phyloP scores from a whole-genome alignment of 768 basidiomycete species.

The Boletus rubropictus region DNA sequence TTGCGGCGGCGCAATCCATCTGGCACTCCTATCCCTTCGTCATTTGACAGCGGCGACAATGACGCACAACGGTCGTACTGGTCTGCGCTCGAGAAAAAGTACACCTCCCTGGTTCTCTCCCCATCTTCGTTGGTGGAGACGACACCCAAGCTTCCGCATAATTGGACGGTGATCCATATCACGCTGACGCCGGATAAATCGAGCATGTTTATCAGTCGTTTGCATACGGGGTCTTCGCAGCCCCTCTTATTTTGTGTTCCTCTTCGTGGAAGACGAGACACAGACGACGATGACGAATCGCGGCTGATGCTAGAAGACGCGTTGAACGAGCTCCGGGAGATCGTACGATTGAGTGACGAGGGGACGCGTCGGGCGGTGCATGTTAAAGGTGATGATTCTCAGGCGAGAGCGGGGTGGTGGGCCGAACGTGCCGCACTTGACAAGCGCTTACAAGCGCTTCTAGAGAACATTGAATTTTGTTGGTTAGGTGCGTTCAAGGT shows the following conservation, averaged over 20 bases:
- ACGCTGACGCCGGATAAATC: constrained; percentile 77
- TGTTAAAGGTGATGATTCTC: constrained; percentile 61
- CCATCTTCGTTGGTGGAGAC: constrained; percentile 37
- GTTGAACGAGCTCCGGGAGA: constrained; percentile 65
- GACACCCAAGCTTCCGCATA: constrained; percentile 49
- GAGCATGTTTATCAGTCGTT: constrained; percentile 78
- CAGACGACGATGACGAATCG: constrained; percentile 64
- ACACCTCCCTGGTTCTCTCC: constrained; percentile 30
- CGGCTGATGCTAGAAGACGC: constrained; percentile 75
- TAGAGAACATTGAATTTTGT: constrained; percentile 87
- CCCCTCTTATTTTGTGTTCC: constrained; percentile 88
- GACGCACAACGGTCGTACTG: constrained; percentile 50
- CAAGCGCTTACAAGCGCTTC: constrained; percentile 59
- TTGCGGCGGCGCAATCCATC: constrained; percentile 18
- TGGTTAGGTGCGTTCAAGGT: constrained; percentile 99
- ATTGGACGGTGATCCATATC: constrained; percentile 84
- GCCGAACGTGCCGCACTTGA: constrained; percentile 72
- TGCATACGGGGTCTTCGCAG: constrained; percentile 45
- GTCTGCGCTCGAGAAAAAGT: constrained; percentile 50
- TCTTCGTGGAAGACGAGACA: constrained; percentile 74
- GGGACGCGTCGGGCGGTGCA: constrained; percentile 66
- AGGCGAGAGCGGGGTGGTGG: constrained; percentile 82
- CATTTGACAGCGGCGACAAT: constrained; percentile 33
- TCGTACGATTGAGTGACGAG: constrained; percentile 74
- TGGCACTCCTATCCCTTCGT: constrained; percentile 13